Percentiles rank a stretch among this genome's conserved stretches.
Conservation (phyloP, 306 rosid species). For the Cyamopsis tetragonoloba region DNA sequence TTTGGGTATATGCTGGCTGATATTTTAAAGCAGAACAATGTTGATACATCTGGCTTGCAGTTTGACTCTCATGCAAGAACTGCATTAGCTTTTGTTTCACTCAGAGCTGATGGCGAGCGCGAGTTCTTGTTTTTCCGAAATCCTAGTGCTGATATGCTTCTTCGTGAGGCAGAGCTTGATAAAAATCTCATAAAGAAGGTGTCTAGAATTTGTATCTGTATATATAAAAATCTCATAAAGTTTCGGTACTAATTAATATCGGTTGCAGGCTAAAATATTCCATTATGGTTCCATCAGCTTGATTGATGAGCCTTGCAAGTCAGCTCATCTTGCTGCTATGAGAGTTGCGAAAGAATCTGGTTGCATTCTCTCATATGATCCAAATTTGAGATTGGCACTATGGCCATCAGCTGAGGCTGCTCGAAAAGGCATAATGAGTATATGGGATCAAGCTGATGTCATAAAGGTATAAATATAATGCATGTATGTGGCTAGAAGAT, state of each 20-base stretch:
- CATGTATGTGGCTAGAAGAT: not conserved
- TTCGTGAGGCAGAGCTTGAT: constrained; percentile 76
- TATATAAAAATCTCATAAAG: not conserved
- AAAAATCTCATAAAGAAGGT: constrained; percentile 59
- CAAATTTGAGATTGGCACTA: constrained; percentile 78
- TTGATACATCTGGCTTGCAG: constrained; percentile 64
- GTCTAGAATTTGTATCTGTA: not conserved
- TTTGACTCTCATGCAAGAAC: constrained; percentile 82
- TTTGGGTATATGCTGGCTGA: constrained; percentile 77
- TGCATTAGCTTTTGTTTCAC: constrained; percentile 86
- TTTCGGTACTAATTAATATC: constrained; percentile 5
- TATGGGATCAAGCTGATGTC: constrained; percentile 85
- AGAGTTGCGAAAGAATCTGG: constrained; percentile 66
- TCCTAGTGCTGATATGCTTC: constrained; percentile 98
- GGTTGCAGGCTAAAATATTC: constrained; percentile 67
- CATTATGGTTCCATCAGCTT: constrained; percentile 95
- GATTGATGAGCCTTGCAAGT: constrained; percentile 77
- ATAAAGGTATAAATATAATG: constrained; percentile 80
- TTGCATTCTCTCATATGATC: constrained; percentile 90
- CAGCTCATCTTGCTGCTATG: constrained; percentile 85
- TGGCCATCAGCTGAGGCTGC: constrained; percentile 95
- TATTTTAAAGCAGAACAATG: constrained; percentile 70
- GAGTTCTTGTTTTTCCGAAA: constrained; percentile 92
- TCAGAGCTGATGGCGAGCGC: constrained; percentile 88
- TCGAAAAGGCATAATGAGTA: constrained; percentile 64